A percentile compares a stretch with the other conserved stretches of the same genome.
Evolutionary conservation across 2,329 filamentous ascomycete genomes (phyloP).

Genomic region (Rutstroemia sp.): DNA sequence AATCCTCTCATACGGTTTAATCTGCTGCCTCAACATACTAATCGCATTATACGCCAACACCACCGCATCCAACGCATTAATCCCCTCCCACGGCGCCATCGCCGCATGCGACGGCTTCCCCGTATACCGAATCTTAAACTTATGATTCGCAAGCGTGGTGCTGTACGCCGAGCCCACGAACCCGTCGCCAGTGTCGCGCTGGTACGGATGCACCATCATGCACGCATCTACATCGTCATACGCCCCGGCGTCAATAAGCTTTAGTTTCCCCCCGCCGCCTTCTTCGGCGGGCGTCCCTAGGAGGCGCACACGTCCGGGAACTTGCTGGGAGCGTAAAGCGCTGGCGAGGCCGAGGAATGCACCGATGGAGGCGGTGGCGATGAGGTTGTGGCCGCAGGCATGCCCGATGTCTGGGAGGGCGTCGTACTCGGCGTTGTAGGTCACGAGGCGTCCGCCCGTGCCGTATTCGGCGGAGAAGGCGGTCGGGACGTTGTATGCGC

Average conservation of each 20-base stretch:
- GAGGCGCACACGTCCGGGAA: constrained; percentile 24
- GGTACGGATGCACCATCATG: constrained; percentile 34
- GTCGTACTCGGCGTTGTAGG: constrained; percentile 41
- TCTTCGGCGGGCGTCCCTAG: constrained; percentile 29
- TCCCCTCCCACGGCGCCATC: constrained; percentile 32
- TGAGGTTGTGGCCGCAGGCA: constrained; percentile 38
- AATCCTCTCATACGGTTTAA: constrained; percentile 24
- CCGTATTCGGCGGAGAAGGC: constrained; percentile 40
- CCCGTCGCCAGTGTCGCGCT: background rate
- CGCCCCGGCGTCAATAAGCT: constrained; percentile 36
- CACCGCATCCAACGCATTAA: constrained; percentile 35
- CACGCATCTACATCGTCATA: constrained; percentile 33
- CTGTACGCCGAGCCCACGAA: constrained; percentile 5
- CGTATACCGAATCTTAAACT: constrained; percentile 19
- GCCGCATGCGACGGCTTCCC: constrained; percentile 33
- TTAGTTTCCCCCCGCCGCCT: constrained; percentile 33
- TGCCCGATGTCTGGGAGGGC: constrained; percentile 37
- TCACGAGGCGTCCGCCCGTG: constrained; percentile 36
- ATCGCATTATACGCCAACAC: constrained; percentile 31
- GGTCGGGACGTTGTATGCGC: constrained; percentile 45
- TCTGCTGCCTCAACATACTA: constrained; percentile 29
- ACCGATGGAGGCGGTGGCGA: constrained; percentile 32
- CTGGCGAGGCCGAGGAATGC: constrained; percentile 32
- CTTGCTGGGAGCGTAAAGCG: constrained; percentile 16
- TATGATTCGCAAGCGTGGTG: constrained; percentile 12